Conservation (phyloP, 768 basidiomycete genomes). For the Lentinula sp. region DNA sequence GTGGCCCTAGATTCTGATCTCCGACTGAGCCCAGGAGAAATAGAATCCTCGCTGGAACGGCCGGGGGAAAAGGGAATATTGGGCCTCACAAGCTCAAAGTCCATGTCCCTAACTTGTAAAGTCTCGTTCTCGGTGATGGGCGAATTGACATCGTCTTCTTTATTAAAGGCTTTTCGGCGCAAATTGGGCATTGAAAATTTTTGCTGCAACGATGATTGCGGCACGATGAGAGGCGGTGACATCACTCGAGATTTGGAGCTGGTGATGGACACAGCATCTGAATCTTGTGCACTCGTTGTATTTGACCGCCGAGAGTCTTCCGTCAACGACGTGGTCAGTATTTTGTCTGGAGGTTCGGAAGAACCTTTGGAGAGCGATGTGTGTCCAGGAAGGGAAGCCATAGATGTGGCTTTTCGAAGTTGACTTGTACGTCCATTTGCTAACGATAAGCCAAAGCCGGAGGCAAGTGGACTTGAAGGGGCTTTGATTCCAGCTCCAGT, state of each 20-base stretch:
- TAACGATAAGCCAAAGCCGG: neutral
- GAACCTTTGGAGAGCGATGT: neutral
- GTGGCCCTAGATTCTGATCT: slow-evolving; percentile 14
- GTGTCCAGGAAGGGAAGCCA: neutral
- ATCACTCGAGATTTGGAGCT: slow-evolving; percentile 28
- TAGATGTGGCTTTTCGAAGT: slow-evolving; percentile 4
- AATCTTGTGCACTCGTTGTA: neutral
- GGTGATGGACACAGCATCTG: slow-evolving; percentile 20
- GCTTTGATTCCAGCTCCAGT: slow-evolving; percentile 1
- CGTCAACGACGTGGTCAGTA: neutral
- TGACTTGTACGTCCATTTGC: neutral
- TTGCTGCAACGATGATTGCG: slow-evolving; percentile 41
- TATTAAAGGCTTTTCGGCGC: slow-evolving; percentile 33
- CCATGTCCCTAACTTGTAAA: slow-evolving; percentile 74
- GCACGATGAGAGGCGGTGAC: slow-evolving; percentile 28
- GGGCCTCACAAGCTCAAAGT: slow-evolving; percentile 74
- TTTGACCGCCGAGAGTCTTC: neutral
- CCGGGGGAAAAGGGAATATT: slow-evolving; percentile 34
- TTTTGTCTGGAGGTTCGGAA: neutral
- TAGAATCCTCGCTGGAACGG: slow-evolving; percentile 53
- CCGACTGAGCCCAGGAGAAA: slow-evolving; percentile 30
- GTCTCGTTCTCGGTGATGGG: slow-evolving; percentile 38
- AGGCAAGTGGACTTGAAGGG: neutral
- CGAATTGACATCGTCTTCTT: slow-evolving; percentile 23
- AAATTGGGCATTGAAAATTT: slow-evolving; percentile 70